Base-by-base conservation (phyloP, 352 stramenopile species). In the Phytophthora meadii region DNA sequence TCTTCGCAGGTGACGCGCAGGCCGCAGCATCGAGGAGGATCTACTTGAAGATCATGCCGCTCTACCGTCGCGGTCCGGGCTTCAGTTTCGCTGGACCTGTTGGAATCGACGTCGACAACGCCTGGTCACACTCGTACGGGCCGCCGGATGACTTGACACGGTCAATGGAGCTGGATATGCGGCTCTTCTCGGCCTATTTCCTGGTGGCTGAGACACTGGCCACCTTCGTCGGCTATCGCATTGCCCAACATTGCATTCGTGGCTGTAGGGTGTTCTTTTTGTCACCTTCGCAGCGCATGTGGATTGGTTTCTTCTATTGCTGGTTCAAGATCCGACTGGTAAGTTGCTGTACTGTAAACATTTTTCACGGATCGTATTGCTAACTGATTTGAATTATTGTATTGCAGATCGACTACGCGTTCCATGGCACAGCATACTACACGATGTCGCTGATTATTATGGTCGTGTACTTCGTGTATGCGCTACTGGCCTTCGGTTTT, bases 121-220 rank as follows among this genome's bases (percentile, higher is more conserved):
- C 65, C 41, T 85, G 62, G 78, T 65, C 72, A 8, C 76, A 79
- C 41, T 53, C 61, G 1, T 88, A 92, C 61, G 81, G 78, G 0
- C 80, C 79, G 17, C 80, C 80, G 10, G 74, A 70, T 51, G 81
- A 84, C 71, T 65, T 58, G 28, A 41, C 69, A 17, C 40, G 40
- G 37, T 68, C 73, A n/a, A 58, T 84, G 59, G 70, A 83, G 34
- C 68, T 89, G 47, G 86, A 94, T 57, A 70, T 81, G 45, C 77
- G 81, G 50, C 75, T 93, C 52, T 95, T 95, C 56, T 88, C 84
- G 22, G 51, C 85, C 62, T 95, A 93, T 69, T 93, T 93, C 53
- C 57, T 95, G 22, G 51, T 92, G 28, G 83, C 83, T 37, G 87
- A 95, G 72, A 79, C 76, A 44, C 66, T 93, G 50, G 80, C 87